Percentiles rank a stretch among this genome's conserved stretches.
Conservation (phyloP, 495 filamentous ascomycete species). For the Endocarpon pusillum region DNA sequence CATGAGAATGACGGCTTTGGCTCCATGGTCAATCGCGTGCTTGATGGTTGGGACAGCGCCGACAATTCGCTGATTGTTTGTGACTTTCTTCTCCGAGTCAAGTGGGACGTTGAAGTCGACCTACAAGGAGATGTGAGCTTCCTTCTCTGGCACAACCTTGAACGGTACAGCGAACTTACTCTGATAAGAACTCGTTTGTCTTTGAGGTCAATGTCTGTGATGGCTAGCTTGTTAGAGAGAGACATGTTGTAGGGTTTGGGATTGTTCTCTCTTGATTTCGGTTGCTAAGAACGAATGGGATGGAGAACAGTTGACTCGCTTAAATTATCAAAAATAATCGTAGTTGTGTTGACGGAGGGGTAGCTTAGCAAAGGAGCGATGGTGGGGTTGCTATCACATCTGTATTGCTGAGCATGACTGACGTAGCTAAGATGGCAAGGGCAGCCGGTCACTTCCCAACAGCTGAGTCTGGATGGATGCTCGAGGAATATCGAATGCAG, state of each 20-base stretch:
- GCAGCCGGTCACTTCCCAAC: no score
- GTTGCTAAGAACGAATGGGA: no score
- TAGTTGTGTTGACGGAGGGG: no score
- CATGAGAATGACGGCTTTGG: constrained; percentile 94
- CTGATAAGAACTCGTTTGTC: constrained; percentile 95
- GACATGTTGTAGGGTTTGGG: constrained; percentile 52
- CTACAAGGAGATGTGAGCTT: constrained; percentile 24
- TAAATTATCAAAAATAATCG: no score
- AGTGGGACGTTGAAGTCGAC: constrained; percentile 99
- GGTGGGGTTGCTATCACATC: no score
- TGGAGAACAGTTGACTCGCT: no score
- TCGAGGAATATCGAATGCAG: no score
- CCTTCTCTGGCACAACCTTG: constrained; percentile 1
- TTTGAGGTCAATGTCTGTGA: constrained; percentile 91
- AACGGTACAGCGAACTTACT: constrained; percentile 35
- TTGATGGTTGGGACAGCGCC: constrained; percentile 96
- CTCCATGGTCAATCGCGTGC: constrained; percentile 84
- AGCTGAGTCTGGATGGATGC: no score
- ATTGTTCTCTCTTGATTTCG: no score
- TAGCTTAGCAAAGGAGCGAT: no score
- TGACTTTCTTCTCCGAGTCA: constrained; percentile 77
- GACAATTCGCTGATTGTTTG: constrained; percentile 95
- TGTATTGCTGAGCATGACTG: no score
- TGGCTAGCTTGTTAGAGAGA: constrained; percentile 93
- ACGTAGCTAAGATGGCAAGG: no score